A percentile compares a stretch with the other conserved stretches of the same genome.
phyloP scores from a whole-genome alignment of 352 stramenopile species.

The Pythium myriotylum region DNA sequence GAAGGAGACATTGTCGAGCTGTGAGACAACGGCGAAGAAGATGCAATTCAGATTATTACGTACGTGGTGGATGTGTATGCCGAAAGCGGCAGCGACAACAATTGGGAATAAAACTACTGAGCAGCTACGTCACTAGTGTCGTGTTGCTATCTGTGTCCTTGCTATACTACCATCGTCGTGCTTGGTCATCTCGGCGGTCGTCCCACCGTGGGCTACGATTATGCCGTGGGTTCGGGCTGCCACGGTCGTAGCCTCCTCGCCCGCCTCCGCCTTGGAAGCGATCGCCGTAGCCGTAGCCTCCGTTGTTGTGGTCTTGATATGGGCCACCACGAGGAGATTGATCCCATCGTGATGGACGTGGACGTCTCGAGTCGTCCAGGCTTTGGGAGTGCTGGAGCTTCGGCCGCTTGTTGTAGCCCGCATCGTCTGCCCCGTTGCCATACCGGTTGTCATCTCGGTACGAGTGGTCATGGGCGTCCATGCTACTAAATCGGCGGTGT shows the following conservation, averaged over 20 bases:
- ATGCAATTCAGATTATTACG: conserved; percentile 15
- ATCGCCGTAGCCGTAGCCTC: conserved; percentile 14
- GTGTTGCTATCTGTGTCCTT: not conserved
- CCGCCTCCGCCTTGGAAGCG: conserved; percentile 10
- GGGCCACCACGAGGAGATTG: conserved; percentile 31
- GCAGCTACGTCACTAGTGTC: not conserved
- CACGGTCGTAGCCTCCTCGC: conserved; percentile 3
- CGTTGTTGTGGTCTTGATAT: conserved; percentile 9
- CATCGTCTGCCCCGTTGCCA: conserved; percentile 2
- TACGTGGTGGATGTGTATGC: conserved; percentile 1
- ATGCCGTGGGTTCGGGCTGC: conserved; percentile 1
- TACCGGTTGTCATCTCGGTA: conserved; percentile 19
- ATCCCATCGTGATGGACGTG: conserved; percentile 35
- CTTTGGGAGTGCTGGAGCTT: conserved; percentile 72
- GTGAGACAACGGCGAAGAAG: conserved; percentile 11
- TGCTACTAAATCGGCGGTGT: conserved; percentile 25
- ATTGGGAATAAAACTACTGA: not conserved
- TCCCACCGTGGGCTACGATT: conserved; percentile 16
- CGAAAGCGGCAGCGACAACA: not conserved
- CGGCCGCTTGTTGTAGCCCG: conserved; percentile 44
- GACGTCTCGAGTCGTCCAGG: conserved; percentile 45
- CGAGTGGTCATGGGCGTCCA: conserved; percentile 13
- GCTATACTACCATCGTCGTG: conserved; percentile 19
- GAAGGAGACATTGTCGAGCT: conserved; percentile 39
- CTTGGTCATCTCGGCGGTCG: conserved; percentile 8